These are phyloP conservation scores for Blastocystis hominis DNA, from an alignment of 352 stramenopile species.

Conservation along the genomic window DNA sequence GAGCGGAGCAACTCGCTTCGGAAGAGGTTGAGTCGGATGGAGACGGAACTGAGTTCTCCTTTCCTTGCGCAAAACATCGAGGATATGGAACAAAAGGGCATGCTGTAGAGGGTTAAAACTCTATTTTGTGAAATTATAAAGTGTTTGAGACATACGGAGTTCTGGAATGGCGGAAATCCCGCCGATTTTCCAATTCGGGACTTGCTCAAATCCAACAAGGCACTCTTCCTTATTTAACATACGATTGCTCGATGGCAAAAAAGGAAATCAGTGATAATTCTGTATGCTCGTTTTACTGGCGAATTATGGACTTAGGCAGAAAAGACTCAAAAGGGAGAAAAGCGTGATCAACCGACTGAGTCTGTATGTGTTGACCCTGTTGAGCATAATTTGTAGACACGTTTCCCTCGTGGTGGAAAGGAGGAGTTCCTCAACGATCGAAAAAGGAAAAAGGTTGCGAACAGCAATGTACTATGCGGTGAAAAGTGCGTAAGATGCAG, in stretches of 20 bases:
- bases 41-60: constrained; percentile 43
- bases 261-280: not conserved
- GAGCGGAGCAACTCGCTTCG: not conserved
- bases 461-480: not conserved
- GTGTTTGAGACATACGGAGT: no score
- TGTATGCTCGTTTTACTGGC: not conserved
- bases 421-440: not conserved
- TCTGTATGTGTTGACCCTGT: not conserved
- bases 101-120: not conserved
- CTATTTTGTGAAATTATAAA: not conserved
- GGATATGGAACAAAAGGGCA: constrained; percentile 51
- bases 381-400: not conserved
- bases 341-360: not conserved
- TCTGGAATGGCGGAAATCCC: not conserved
- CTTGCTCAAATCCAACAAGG: not conserved
- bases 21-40: constrained; percentile 32
- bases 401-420: constrained; percentile 48
- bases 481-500: not conserved
- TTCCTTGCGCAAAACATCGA: constrained; percentile 48
- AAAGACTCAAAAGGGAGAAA: constrained; percentile 1
- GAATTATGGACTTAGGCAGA: not conserved
- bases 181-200: not conserved
- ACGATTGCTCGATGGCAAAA: not conserved
- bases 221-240: not conserved
- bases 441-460: not conserved